Conservation (phyloP, 108 stramenopile genomes). For the Cyclotella distinguenda region DNA sequence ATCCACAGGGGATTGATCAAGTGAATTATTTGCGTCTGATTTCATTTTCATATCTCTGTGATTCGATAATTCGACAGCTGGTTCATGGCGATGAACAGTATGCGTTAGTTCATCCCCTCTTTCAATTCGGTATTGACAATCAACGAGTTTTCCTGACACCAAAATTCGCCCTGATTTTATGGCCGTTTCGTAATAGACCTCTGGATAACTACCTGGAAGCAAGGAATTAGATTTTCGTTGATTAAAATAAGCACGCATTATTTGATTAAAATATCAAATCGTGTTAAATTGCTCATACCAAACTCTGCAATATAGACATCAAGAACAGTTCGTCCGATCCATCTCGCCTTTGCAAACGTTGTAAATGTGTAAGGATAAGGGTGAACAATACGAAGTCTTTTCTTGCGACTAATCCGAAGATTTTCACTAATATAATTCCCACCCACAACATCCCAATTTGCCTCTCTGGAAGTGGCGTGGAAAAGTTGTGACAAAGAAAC, state of each 20-base stretch:
- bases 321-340: conserved; percentile 69
- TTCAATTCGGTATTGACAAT: conserved; percentile 55
- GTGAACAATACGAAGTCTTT: conserved; percentile 40
- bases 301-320: conserved; percentile 77
- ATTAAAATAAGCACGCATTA: neutral
- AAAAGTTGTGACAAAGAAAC: too few relatives aligned
- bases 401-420: neutral
- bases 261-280: neutral
- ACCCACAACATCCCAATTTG: too few relatives aligned
- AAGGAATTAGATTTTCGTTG: neutral
- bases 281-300: conserved; percentile 28
- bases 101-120: conserved; percentile 68
- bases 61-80: conserved; percentile 61
- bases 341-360: conserved; percentile 76
- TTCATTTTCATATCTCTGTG: neutral
- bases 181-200: conserved; percentile 67
- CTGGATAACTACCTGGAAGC: conserved; percentile 59
- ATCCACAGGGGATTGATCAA: conserved; percentile 30
- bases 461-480: too few relatives aligned
- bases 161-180: conserved; percentile 74
- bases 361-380: conserved; percentile 82
- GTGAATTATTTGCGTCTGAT: conserved; percentile 3
- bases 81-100: conserved; percentile 88
- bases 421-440: too few relatives aligned
- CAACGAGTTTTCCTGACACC: conserved; percentile 61